phyloP scores from a whole-genome alignment of 208 protist species.

The Lotmaria passim region DNA sequence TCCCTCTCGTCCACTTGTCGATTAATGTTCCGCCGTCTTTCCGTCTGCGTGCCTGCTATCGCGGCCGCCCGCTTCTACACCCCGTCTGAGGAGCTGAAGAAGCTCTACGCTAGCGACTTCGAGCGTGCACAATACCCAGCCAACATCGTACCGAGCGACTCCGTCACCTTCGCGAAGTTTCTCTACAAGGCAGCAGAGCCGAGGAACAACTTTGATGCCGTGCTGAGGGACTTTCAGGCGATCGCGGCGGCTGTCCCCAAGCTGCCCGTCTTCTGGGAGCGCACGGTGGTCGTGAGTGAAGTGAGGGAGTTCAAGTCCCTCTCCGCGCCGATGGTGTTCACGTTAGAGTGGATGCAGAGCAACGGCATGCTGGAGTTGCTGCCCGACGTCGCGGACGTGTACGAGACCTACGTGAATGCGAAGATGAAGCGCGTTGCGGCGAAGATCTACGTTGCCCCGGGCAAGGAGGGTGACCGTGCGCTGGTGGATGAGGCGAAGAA shows the following conservation, averaged over 20 bases:
- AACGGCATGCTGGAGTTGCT: conserved; percentile 90
- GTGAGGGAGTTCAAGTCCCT: conserved; percentile 85
- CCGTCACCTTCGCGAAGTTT: conserved; percentile 90
- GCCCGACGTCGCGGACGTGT: conserved; percentile 81
- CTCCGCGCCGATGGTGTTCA: conserved; percentile 80
- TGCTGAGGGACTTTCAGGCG: conserved; percentile 83
- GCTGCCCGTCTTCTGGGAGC: conserved; percentile 91
- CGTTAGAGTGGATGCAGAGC: conserved; percentile 92
- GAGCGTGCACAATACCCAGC: conserved; percentile 76
- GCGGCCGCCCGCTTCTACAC: conserved; percentile 83
- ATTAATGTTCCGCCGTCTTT: conserved; percentile 85
- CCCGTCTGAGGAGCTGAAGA: conserved; percentile 81
- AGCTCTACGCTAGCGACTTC: conserved; percentile 91
- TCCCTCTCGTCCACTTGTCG: background rate
- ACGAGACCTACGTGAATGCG: conserved; percentile 89
- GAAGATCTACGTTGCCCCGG: conserved; percentile 85
- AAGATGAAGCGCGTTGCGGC: conserved; percentile 81
- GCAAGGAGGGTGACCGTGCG: conserved; percentile 55
- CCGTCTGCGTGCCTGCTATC: conserved; percentile 38
- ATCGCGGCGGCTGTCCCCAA: conserved; percentile 68
- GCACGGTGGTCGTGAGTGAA: conserved; percentile 65
- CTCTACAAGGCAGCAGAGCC: conserved; percentile 87
- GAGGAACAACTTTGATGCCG: conserved; percentile 63
- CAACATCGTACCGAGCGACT: conserved; percentile 89
- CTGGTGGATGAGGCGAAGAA: conserved; percentile 62